Evolutionary conservation across 208 protist genomes (phyloP).

Genomic region (Trypanosoma melophagium): DNA sequence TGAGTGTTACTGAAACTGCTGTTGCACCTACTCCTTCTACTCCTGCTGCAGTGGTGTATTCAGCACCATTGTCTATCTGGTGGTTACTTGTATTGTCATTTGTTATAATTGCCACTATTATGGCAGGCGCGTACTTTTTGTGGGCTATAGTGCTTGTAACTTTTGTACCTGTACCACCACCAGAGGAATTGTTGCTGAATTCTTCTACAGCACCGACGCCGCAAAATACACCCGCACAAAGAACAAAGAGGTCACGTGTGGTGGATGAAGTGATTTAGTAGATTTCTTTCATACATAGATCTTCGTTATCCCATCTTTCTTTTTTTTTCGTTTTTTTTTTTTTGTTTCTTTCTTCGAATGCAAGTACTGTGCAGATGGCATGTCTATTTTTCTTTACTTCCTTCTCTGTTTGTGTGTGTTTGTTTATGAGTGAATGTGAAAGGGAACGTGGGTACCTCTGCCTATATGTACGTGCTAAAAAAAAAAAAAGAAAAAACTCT

Average conservation of each 20-base stretch:
- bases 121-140: slow-evolving; percentile 66
- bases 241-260: slow-evolving; percentile 22
- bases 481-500: background rate
- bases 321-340: slow-evolving; percentile 25
- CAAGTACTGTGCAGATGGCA: too few species aligned
- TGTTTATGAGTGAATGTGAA: slow-evolving; percentile 21
- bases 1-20: background rate
- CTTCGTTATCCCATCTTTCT: background rate
- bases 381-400: slow-evolving; percentile 15
- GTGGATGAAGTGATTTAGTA: slow-evolving; percentile 31
- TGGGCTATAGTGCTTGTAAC: slow-evolving; percentile 71
- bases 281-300: background rate
- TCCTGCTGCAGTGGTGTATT: background rate
- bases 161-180: slow-evolving; percentile 56
- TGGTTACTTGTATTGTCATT: slow-evolving; percentile 53
- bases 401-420: slow-evolving; percentile 1
- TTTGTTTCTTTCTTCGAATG: background rate
- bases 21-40: background rate
- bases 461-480: background rate
- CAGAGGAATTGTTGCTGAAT: slow-evolving; percentile 3
- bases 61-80: slow-evolving; percentile 33
- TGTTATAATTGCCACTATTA: slow-evolving; percentile 39
- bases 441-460: background rate
- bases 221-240: background rate
- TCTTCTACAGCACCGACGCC: background rate